Conservation (phyloP, 2,329 filamentous ascomycete genomes). For the Reticulascus tulasneorum region DNA sequence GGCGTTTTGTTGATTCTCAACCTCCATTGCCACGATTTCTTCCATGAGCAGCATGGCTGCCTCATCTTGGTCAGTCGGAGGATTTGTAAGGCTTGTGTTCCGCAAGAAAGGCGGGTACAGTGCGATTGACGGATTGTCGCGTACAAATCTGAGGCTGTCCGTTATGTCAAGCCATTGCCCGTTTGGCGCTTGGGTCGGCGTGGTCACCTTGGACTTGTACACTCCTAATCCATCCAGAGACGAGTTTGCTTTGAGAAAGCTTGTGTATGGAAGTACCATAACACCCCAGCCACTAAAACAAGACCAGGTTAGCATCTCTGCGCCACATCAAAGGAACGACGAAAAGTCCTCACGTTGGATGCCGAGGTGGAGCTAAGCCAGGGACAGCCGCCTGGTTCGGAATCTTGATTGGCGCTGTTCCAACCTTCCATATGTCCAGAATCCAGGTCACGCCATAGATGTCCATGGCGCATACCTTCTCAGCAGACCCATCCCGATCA, state of each 20-base stretch:
- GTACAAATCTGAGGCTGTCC: constrained; percentile 5
- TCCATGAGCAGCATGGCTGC: too few relatives aligned
- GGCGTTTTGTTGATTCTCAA: too few relatives aligned
- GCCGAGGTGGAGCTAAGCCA: constrained; percentile 13
- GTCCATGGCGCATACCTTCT: constrained; percentile 48
- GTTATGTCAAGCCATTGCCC: constrained; percentile 11
- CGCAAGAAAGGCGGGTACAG: neutral
- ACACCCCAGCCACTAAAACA: constrained; percentile 44
- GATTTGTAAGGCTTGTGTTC: neutral
- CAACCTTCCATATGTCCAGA: constrained; percentile 46
- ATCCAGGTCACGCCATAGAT: constrained; percentile 46
- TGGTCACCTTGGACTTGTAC: constrained; percentile 2
- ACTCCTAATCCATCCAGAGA: constrained; percentile 6
- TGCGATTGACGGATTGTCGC: constrained; percentile 8
- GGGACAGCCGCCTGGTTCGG: constrained; percentile 6
- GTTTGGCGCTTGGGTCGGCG: constrained; percentile 3
- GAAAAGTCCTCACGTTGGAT: constrained; percentile 4
- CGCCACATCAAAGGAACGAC: too few relatives aligned
- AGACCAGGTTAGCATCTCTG: constrained; percentile 2
- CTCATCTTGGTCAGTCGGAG: too few relatives aligned
- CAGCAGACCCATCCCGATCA: constrained; percentile 41
- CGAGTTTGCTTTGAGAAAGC: constrained; percentile 33
- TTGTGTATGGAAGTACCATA: constrained; percentile 38
- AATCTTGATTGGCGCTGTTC: constrained; percentile 9
- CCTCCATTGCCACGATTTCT: too few relatives aligned